Evolutionary conservation across 768 basidiomycete species (phyloP), one percentile per base, ranked within the genome.

Genomic region (Phylloporus scabripes): DNA sequence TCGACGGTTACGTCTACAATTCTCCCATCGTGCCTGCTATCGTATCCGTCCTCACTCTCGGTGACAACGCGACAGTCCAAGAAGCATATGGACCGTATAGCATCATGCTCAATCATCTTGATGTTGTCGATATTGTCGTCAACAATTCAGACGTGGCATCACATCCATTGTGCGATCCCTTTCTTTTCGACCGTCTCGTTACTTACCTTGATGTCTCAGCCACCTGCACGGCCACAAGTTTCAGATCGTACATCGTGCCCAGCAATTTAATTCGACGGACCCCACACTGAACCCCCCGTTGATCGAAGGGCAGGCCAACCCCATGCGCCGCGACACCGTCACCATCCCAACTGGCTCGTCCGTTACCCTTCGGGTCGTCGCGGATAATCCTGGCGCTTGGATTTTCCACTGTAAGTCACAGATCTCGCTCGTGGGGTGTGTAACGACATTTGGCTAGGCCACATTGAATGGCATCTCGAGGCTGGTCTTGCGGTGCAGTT

Each of bases 381-480:
- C 91, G 1, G 89, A 98, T 65, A 98, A 98, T 68, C 95, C 95
- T 1, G 95, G 95, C 10, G 83, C 78, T 7, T 94, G 91, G 87
- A 66, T 92, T 54, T 78, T 92, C 64, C 88, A 90, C 64, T 92
- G 83, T 85, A 60, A 47, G 83, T 72, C 59, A 33, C 28, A 12
- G 40, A 42, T 31, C 28, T 28, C 23, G 38, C 15, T 49, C 40
- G 18, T 21, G 36, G 15, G 32, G 39, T 20, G 4, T 9, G 29
- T 49, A 2, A 28, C 41, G 24, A 14, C 24, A 39, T 23, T 48
- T 29, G 10, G 28, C 28, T 11, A 29, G 28, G 28, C 11, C 28
- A 29, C 10, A 29, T 29, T 10, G 9, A 29, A 10, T 17, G 90
- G 88, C 89, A 93, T 66, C 70, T 92, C 5, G 78, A 87, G 68